These are phyloP conservation scores for Sporothrix pallida DNA, from an alignment of 2,329 filamentous ascomycete species.

Conservation along the genomic window DNA sequence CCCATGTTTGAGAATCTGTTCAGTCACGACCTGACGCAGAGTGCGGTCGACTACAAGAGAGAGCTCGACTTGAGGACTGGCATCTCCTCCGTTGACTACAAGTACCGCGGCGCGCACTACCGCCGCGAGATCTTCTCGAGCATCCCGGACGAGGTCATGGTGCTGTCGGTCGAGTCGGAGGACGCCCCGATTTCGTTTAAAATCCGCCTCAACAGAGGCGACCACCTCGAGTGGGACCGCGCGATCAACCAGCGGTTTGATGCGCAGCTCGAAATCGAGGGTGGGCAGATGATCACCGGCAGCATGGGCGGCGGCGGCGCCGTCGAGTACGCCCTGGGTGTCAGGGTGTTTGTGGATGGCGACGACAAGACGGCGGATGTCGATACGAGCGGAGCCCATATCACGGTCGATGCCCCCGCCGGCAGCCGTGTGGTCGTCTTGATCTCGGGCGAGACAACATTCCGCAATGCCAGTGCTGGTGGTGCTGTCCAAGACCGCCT, in stretches of 20 bases:
- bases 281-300: constrained; percentile 6
- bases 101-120: neutral
- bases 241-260: constrained; percentile 7
- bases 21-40: neutral
- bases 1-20: constrained; percentile 6
- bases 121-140: constrained; percentile 18
- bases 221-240: neutral
- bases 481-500: neutral
- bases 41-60: neutral
- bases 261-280: neutral
- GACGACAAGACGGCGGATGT: neutral
- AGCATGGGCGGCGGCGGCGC: constrained; percentile 18
- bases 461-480: constrained; percentile 2
- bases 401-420: neutral
- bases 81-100: neutral
- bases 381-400: neutral
- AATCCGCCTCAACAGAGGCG: neutral
- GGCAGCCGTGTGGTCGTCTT: constrained; percentile 3
- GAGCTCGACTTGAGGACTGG: neutral
- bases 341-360: neutral
- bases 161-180: neutral
- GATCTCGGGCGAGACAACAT: neutral
- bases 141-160: neutral
- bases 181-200: neutral
- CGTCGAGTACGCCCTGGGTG: neutral